Evolutionary conservation across 2,329 filamentous ascomycete genomes (phyloP), one percentile per base, ranked within the genome.

Genomic region (Colletotrichum sp.): DNA sequence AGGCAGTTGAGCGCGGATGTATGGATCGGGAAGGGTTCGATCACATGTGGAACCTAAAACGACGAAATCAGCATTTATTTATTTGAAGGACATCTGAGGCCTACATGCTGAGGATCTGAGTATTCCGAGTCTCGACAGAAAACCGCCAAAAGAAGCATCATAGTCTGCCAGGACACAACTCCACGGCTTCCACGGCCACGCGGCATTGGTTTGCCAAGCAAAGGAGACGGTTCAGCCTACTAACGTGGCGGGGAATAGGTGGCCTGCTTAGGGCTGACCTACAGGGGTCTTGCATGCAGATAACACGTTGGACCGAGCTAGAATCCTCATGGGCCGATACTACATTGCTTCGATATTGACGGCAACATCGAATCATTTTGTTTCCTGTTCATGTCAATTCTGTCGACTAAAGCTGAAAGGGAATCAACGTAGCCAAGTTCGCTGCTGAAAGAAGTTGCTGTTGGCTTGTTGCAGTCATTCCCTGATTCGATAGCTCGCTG

Each of bases 191-290:
- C 21, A 64, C 63, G 63, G 63, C 24, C 44, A 52, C n/a, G 44
- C 44, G 44, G 44, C 44, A 21, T 18, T 24, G 8, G 15, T 49
- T 49, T 39, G 63, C 26, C 21, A 66, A 32, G 13, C 39, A 36
- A 21, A 24, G 6, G 26, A 21, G 63, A 34, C 15, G 15, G 26
- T 30, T 30, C 63, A 28, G 36, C 6, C 10, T 5, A 66, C 63
- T 66, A 78, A 13, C 81, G 82, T 26, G 79, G 81, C 71, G 76
- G 79, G 18, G 80, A 21, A 32, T 81, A 76, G 77, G 65, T 12
- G 73, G 28, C 36, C 21, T 5, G n/a, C 28, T 55, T 64, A 73
- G 57, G 71, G 66, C 66, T 70, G 71, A 55, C 21, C 8, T 39
- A 32, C 66, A 70, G 55, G 57, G 71, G 44, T 73, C 6, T 57